Conservation (phyloP, 768 basidiomycete genomes). For the Hygrocybe coccinea region DNA sequence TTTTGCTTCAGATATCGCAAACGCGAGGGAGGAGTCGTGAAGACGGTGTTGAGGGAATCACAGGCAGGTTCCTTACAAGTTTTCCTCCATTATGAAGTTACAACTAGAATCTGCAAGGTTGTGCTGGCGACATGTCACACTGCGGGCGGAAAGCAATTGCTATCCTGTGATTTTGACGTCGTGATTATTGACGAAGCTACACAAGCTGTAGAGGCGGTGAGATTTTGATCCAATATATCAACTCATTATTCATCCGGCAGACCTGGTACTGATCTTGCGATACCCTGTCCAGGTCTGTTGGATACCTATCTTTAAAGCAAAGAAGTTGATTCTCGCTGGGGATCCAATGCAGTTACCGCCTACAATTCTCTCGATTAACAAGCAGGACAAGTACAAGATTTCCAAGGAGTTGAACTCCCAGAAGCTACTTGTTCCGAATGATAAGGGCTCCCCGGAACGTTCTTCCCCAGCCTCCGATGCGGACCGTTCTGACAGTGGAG, state of each 20-base stretch:
- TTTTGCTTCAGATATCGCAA: slow-evolving; percentile 64
- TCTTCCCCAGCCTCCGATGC: slow-evolving; percentile 9
- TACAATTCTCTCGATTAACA: slow-evolving; percentile 71
- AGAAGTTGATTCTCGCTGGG: slow-evolving; percentile 85
- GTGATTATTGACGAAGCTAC: slow-evolving; percentile 98
- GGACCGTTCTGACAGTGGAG: slow-evolving; percentile 31
- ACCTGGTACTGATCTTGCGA: background rate
- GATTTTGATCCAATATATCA: slow-evolving; percentile 13
- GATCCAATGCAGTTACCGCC: slow-evolving; percentile 96
- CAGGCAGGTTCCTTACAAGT: slow-evolving; percentile 44
- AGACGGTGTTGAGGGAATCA: slow-evolving; percentile 71
- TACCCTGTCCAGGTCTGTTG: slow-evolving; percentile 70
- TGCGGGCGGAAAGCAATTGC: slow-evolving; percentile 78
- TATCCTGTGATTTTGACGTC: slow-evolving; percentile 78
- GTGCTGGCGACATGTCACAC: slow-evolving; percentile 94
- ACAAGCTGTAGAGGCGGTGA: slow-evolving; percentile 89
- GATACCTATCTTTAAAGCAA: slow-evolving; percentile 91
- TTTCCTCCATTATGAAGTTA: background rate
- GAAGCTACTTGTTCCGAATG: slow-evolving; percentile 6
- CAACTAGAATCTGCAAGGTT: slow-evolving; percentile 43
- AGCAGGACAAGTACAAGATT: slow-evolving; percentile 33
- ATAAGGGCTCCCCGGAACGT: background rate
- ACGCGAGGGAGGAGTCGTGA: slow-evolving; percentile 80
- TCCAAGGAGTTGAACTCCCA: slow-evolving; percentile 5
- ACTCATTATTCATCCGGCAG: background rate